Base-by-base conservation (phyloP, 1,284 basidiomycete genomes). In the Heterobasidion parviporum region DNA sequence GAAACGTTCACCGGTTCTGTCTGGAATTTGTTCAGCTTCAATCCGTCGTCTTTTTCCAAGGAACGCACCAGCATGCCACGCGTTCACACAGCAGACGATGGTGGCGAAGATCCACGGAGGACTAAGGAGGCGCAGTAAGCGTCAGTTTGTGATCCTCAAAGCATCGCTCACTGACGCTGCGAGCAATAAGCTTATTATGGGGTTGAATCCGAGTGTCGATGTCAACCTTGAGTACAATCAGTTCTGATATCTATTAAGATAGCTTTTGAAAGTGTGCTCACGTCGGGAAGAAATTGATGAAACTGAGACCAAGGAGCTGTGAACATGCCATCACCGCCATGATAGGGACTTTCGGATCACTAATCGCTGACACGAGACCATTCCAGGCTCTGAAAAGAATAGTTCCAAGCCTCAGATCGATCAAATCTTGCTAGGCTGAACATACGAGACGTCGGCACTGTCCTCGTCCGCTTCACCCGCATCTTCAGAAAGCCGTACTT, bases 221-320 rank as follows among this genome's bases (percentile, higher is more conserved):
- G 85, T 82, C 51, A 89, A 70, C 0, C 84, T 84, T 8, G 4
- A 26, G 1, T 26, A 26, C 26, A 5, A 26, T 26, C 26, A 26
- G 4, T 5, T 26, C 4, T 26, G 26, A 26, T 26, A 26, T 26
- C 26, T 5, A 26, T 26, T 26, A 26, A 26, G 26, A 26, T 26
- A 26, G 26, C 26, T 5, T 26, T 26, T 26, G 26, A 26, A 5
- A 26, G 26, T 26, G 26, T 14, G 69, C 76, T 54, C 61, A 83
- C 81, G 84, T 86, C 14, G 83, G 83, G 71, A 88, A 90, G 74
- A 87, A 90, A 60, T 84, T 81, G 54, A 85, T 81, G 66, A 87
- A 89, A 49, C 83, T 85, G 33, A 87, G 69, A 0, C 86, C 85
- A 10, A 89, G 64, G 8, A 81, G 65, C 59, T 80, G 78, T 0